These are phyloP conservation scores for Hordeum pubiflorum DNA, from an alignment of 202 grass and related monocot genomes.

Conservation along the genomic window DNA sequence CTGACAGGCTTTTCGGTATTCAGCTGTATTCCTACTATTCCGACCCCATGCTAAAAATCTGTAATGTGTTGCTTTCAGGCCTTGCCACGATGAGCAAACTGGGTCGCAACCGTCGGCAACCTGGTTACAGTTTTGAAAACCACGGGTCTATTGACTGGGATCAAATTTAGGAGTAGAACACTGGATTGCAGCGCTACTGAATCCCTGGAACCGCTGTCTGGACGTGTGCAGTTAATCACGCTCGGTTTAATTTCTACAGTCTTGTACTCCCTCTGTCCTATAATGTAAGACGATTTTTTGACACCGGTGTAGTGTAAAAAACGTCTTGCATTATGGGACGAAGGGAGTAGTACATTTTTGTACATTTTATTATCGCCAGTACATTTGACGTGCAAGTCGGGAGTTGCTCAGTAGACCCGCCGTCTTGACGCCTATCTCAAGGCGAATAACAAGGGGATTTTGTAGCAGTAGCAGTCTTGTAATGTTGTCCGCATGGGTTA, in stretches of 20 bases:
- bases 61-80: slow-evolving; percentile 48
- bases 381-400: background rate
- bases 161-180: slow-evolving; percentile 54
- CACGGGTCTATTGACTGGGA: slow-evolving; percentile 71
- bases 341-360: background rate
- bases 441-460: slow-evolving; percentile 21
- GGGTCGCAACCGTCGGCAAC: slow-evolving; percentile 60
- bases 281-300: no score
- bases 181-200: background rate
- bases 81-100: slow-evolving; percentile 78
- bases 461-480: background rate
- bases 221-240: background rate
- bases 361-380: background rate
- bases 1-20: background rate
- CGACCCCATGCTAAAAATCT: background rate
- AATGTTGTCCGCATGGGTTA: background rate
- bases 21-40: background rate
- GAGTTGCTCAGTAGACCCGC: background rate
- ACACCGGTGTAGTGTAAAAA: no score
- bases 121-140: slow-evolving; percentile 56
- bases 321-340: no score
- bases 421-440: background rate
- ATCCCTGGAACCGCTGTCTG: background rate
- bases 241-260: slow-evolving; percentile 8
- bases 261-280: background rate